Evolutionary conservation across 2,329 filamentous ascomycete species (phyloP), one percentile per base, ranked within the genome.

Genomic region (Tricladium varicosporioides): DNA sequence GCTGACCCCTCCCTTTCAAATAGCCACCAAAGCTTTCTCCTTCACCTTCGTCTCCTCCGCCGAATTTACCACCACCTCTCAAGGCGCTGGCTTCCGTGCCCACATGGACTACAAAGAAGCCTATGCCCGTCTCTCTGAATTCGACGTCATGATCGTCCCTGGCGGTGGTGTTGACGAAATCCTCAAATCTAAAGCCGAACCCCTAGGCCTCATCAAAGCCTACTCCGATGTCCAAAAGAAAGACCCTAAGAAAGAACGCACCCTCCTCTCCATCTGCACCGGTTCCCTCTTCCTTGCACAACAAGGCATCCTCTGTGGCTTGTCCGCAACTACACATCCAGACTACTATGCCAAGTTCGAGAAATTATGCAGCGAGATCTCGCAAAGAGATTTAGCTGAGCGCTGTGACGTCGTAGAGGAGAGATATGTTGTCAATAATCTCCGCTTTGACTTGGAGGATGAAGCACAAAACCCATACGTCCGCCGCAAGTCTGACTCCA

Each of bases 391-490:
- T 72, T 78, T 88, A 64, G 82, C 84, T 56, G 87, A 92, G 76
- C 86, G 89, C 69, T 91, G 89, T 67, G 89, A 94, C 69, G 88
- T 94, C 62, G 82, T 93, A 69, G 89, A 94, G 69, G 87, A 90
- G 62, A 83, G 90, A 69, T 95, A 94, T 71, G 90, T 95, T 16
- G 91, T 95, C 72, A 95, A 95, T 80, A 94, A 95, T 75, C 86
- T 92, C 58, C 88, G 91, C 65, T 95, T 93, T 72, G 90, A 94
- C 67, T 78, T 94, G 45, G 81, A 80, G 47, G 85, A 92, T 69
- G 84, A 89, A 69, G 88, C 92, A 61, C 87, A 92, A 73, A 93
- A 91, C 74, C 89, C 89, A 32, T 93, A 93, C 75, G 86, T 94
- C 71, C 82, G 89, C 67, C 85, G 83, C 77, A 89, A 88, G 80